These are phyloP conservation scores for Murraya paniculata DNA, from an alignment of 345 rosid genomes.

Conservation along the genomic window DNA sequence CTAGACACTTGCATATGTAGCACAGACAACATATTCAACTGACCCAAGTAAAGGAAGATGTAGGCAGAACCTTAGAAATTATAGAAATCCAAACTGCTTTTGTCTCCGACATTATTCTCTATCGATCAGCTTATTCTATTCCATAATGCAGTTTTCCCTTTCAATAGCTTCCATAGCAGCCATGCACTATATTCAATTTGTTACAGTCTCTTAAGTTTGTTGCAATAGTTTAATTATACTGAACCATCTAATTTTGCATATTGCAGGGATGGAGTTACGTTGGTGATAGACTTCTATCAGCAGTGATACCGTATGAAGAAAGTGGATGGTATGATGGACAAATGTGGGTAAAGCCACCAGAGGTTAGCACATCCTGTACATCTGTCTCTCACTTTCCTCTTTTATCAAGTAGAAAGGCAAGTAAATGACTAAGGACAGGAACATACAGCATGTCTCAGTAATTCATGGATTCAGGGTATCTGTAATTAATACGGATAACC, in stretches of 20 bases:
- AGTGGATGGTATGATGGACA: slow-evolving; percentile 99
- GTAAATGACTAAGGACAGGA: neutral
- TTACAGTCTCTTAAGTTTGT: neutral
- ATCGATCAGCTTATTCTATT: neutral
- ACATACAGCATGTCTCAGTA: neutral
- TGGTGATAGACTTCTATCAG: slow-evolving; percentile 92
- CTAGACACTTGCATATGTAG: neutral
- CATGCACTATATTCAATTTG: neutral
- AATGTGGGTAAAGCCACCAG: slow-evolving; percentile 97
- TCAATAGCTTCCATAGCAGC: neutral
- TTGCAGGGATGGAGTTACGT: slow-evolving; percentile 96
- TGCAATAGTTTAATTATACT: neutral
- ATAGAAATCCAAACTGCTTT: neutral
- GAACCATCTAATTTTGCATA: slow-evolving; percentile 9
- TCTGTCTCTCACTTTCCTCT: neutral
- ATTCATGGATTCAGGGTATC: neutral
- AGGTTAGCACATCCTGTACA: slow-evolving; percentile 48
- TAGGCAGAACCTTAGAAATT: neutral
- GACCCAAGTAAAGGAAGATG: neutral
- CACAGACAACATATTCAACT: neutral
- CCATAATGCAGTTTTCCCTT: neutral
- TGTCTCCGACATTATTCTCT: neutral
- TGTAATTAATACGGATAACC: neutral
- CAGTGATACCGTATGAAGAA: slow-evolving; percentile 94
- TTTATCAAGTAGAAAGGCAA: neutral